Conservation (phyloP, 768 basidiomycete species). For the Pholiota molesta region DNA sequence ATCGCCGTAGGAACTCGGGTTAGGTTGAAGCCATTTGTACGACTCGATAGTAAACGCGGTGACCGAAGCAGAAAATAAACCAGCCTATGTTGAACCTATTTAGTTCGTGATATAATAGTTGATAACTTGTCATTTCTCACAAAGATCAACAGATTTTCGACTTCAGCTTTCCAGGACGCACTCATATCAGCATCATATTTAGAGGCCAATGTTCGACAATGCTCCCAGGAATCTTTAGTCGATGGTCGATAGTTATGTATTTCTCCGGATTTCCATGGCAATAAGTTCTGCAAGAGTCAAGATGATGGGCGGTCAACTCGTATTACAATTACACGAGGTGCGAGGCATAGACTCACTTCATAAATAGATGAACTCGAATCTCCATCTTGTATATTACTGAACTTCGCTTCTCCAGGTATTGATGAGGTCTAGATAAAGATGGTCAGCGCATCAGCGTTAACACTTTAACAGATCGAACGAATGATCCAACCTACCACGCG, state of each 20-base stretch:
- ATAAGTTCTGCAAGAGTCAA: neutral
- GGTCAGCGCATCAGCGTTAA: neutral
- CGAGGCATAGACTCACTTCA: neutral
- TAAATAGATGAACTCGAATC: neutral
- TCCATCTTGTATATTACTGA: neutral
- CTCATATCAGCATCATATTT: slow-evolving; percentile 1
- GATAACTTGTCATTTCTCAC: slow-evolving; percentile 9
- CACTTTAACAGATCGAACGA: neutral
- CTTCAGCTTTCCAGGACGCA: slow-evolving; percentile 18
- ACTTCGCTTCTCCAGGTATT: neutral
- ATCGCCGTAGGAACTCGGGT: slow-evolving; percentile 18
- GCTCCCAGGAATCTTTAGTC: neutral
- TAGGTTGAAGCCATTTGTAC: slow-evolving; percentile 29
- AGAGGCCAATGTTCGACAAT: neutral
- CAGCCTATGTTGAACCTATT: slow-evolving; percentile 19
- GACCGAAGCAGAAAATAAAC: slow-evolving; percentile 29
- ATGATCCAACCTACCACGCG: neutral
- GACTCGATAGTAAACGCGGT: slow-evolving; percentile 29
- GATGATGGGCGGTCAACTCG: neutral
- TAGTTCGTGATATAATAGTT: neutral
- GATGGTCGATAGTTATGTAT: neutral
- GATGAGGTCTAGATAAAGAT: neutral
- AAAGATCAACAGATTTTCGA: slow-evolving; percentile 22
- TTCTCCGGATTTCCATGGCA: neutral
- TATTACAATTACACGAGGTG: neutral